A percentile compares a stretch with the other conserved stretches of the same genome.
These are phyloP conservation scores for Brassica incana DNA, from an alignment of 345 rosid genomes.

Conservation along the genomic window DNA sequence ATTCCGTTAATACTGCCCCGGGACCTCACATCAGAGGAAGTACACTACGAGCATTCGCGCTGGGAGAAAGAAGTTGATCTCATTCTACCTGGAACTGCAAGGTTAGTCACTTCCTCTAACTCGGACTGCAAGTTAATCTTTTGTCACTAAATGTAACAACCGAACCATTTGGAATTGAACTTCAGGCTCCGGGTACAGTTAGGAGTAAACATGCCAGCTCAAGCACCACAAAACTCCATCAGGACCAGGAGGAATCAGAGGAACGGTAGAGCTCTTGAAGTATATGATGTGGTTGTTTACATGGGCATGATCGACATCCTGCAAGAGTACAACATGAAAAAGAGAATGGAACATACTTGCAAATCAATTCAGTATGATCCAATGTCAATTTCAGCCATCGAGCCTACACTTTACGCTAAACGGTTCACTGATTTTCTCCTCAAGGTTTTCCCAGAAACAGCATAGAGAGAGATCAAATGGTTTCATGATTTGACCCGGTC, in stretches of 20 bases:
- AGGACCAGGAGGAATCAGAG: constrained; percentile 46
- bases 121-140: not conserved
- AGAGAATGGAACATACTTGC: constrained; percentile 65
- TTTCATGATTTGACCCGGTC: constrained; percentile 13
- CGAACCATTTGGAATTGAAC: not conserved
- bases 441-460: constrained; percentile 61
- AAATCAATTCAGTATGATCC: constrained; percentile 74
- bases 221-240: constrained; percentile 61
- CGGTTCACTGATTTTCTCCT: constrained; percentile 74
- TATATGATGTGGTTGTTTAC: constrained; percentile 86
- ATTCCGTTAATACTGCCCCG: constrained; percentile 59
- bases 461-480: constrained; percentile 27
- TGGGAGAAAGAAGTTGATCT: constrained; percentile 83
- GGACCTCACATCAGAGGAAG: constrained; percentile 92
- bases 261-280: constrained; percentile 70
- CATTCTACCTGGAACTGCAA: constrained; percentile 79
- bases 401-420: constrained; percentile 68
- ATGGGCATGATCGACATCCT: constrained; percentile 91
- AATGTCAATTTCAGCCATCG: constrained; percentile 61
- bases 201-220: constrained; percentile 99
- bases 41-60: constrained; percentile 67
- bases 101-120: constrained; percentile 43
- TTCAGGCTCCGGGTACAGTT: constrained; percentile 86
- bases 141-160: not conserved
- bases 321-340: constrained; percentile 80